These are phyloP conservation scores for Colletotrichum sp. DNA, from an alignment of 2,329 filamentous ascomycete species.

Conservation along the genomic window DNA sequence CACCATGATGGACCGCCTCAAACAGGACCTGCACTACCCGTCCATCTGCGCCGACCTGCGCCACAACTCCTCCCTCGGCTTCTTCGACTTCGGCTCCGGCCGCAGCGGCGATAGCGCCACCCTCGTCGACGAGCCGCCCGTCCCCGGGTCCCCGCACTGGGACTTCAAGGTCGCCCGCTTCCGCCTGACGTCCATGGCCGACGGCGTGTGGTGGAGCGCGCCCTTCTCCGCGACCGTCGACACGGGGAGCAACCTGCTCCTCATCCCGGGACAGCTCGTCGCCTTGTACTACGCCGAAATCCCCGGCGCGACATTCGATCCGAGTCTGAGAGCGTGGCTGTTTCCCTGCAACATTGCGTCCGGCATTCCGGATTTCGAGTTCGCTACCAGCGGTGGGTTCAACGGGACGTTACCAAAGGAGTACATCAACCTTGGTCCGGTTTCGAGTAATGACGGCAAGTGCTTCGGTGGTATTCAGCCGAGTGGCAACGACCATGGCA, in stretches of 20 bases:
- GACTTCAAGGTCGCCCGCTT: constrained; percentile 58
- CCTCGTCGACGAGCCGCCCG: neutral
- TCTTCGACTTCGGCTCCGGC: constrained; percentile 49
- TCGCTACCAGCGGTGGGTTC: constrained; percentile 55
- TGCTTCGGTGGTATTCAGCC: constrained; percentile 83
- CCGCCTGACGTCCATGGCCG: constrained; percentile 33
- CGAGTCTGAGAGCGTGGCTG: constrained; percentile 52
- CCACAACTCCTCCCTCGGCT: constrained; percentile 26
- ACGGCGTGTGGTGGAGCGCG: constrained; percentile 37
- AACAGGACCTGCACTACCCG: constrained; percentile 41
- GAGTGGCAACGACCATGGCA: constrained; percentile 56
- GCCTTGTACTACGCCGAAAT: constrained; percentile 65
- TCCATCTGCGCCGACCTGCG: constrained; percentile 56
- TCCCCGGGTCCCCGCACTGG: constrained; percentile 35
- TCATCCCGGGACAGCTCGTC: constrained; percentile 62
- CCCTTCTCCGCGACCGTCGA: constrained; percentile 63
- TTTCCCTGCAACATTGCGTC: constrained; percentile 61
- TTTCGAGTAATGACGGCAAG: constrained; percentile 50
- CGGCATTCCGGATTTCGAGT: constrained; percentile 61
- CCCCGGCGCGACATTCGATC: constrained; percentile 53
- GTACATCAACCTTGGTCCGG: constrained; percentile 60
- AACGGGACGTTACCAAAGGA: constrained; percentile 59
- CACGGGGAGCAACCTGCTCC: constrained; percentile 72
- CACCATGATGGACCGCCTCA: constrained; percentile 50
- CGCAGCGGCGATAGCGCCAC: constrained; percentile 31